A percentile compares a stretch with the other conserved stretches of the same genome.
Evolutionary conservation across 805 yeast genomes (phyloP).

Genomic region (Barnettozyma populi): DNA sequence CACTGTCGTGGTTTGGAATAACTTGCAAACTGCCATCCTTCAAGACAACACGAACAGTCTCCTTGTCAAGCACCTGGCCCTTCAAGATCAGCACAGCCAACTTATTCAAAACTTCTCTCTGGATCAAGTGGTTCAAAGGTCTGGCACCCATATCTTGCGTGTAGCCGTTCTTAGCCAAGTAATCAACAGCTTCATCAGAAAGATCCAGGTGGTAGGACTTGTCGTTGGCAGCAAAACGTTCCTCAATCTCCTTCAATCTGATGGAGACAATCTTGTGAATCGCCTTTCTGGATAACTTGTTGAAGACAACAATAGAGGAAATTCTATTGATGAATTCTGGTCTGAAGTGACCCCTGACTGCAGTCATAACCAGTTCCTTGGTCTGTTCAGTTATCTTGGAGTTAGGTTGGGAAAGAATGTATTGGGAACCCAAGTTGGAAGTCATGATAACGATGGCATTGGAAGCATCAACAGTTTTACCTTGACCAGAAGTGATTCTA

Average conservation of each 20-base stretch:
- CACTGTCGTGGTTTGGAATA: conserved; percentile 76
- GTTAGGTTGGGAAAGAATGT: conserved; percentile 60
- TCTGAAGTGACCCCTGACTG: conserved; percentile 86
- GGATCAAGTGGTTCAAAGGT: conserved; percentile 90
- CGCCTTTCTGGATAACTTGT: conserved; percentile 85
- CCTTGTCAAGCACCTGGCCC: conserved; percentile 86
- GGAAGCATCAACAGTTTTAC: conserved; percentile 89
- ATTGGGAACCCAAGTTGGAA: conserved; percentile 94
- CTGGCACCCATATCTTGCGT: conserved; percentile 94
- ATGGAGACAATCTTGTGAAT: conserved; percentile 88
- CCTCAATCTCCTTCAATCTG: conserved; percentile 78
- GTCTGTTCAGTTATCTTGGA: conserved; percentile 64
- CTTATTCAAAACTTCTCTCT: conserved; percentile 77
- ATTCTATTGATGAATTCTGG: conserved; percentile 97
- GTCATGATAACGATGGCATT: conserved; percentile 94
- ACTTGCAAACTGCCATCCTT: conserved; percentile 66
- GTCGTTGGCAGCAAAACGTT: conserved; percentile 79
- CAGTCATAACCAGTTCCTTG: conserved; percentile 71
- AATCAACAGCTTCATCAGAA: conserved; percentile 73
- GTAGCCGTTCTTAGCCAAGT: conserved; percentile 81
- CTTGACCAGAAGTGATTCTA: conserved; percentile 89
- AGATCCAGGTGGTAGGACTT: conserved; percentile 68
- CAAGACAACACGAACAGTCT: conserved; percentile 61
- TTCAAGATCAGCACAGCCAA: conserved; percentile 84
- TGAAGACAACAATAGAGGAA: conserved; percentile 87